Evolutionary conservation across 2,329 filamentous ascomycete species (phyloP), one percentile per base, ranked within the genome.

Genomic region (Phaeosphaeria sp.): DNA sequence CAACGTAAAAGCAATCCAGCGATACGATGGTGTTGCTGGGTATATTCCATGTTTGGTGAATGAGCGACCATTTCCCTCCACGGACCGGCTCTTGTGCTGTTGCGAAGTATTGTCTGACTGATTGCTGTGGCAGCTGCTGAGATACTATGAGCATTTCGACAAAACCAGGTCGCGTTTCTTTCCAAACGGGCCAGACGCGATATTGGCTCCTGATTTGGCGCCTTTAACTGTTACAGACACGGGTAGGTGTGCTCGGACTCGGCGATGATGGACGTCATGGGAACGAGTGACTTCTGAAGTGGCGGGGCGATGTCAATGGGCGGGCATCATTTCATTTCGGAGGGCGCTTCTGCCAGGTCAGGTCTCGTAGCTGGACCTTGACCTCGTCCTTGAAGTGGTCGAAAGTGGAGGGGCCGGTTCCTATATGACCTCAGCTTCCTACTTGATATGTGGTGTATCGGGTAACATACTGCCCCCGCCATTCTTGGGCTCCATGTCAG

Each of bases 371-470:
- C 58, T 84, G 82, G 6, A 78, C 72, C 63, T 79, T 82, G 43
- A 87, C 64, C 67, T 87, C 85, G 39, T 86, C 81, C 27, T 78
- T 74, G 68, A 85, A 87, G 56, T 85, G 81, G 49, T 80, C 75
- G 11, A 84, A 55, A 51, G 85, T 82, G 0, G 75, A 75, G 2
- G 75, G 74, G 6, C 76, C 74, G 49, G 70, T 67, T 57, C 69
- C 71, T 76, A 30, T 17, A 51, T 33, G 40, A 27, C 22, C 53
- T 62, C 36, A 60, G 65, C 55, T 18, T 11, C 6, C 18, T 17
- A 33, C 21, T 11, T n/a, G 15, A 13, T 21, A 25, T 8, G 24
- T 6, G 9, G 9, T 6, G n/a, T 21, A 20, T 15, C 33, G 22
- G 17, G 30, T 78, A 81, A 50, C 83, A 78, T 74, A 83, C 78